These are phyloP conservation scores for Erucastrum elatum DNA, from an alignment of 345 rosid species.

Conservation along the genomic window DNA sequence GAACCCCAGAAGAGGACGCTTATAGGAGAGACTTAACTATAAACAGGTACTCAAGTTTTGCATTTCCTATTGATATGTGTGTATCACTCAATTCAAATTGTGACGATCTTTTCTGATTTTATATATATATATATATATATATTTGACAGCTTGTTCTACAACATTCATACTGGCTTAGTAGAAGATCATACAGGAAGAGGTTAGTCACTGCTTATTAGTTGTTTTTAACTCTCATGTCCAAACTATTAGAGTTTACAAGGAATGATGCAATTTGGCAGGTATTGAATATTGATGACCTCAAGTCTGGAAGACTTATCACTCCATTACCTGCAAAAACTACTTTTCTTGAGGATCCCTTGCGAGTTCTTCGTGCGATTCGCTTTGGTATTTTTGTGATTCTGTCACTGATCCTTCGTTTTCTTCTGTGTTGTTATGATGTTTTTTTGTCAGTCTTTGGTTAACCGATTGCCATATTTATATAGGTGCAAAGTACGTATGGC, in stretches of 20 bases:
- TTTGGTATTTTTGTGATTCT: constrained; percentile 59
- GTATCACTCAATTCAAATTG: background rate
- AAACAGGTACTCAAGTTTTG: constrained; percentile 56
- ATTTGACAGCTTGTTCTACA: constrained; percentile 86
- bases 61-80: background rate
- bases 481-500: constrained; percentile 88
- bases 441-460: background rate
- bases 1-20: constrained; percentile 94
- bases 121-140: too few relatives aligned
- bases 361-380: constrained; percentile 94
- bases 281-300: background rate
- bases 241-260: background rate
- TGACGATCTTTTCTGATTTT: constrained; percentile 17
- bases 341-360: constrained; percentile 65
- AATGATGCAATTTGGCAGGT: background rate
- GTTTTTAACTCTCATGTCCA: constrained; percentile 3
- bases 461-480: constrained; percentile 9
- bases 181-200: constrained; percentile 95
- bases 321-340: background rate
- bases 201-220: constrained; percentile 31
- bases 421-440: constrained; percentile 19
- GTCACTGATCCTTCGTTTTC: background rate
- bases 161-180: constrained; percentile 64
- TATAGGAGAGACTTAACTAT: constrained; percentile 90
- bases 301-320: background rate